phyloP scores from a whole-genome alignment of 2,329 filamentous ascomycete genomes.

The Helicocarpus griseus region DNA sequence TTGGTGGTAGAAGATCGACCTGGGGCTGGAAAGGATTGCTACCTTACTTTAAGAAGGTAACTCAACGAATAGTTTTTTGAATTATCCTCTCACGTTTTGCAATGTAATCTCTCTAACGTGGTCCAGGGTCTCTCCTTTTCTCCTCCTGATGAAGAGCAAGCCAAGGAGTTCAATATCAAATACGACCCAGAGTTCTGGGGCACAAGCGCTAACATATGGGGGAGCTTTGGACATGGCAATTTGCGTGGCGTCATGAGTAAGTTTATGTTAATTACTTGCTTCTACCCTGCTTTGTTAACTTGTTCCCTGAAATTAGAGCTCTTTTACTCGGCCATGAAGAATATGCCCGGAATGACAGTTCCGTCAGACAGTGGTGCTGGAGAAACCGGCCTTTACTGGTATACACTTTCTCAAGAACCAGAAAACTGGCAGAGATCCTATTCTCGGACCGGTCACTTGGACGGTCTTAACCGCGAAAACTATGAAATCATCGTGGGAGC shows the following conservation, averaged over 20 bases:
- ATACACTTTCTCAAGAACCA: not conserved
- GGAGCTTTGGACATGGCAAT: not conserved
- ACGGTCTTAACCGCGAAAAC: not conserved
- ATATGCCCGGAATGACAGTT: not conserved
- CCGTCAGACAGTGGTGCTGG: not conserved
- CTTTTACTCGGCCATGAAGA: not conserved
- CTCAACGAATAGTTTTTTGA: not conserved
- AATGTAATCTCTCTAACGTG: not conserved
- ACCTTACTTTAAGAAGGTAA: conserved; percentile 36
- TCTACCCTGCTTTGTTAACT: not conserved
- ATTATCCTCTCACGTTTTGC: not conserved
- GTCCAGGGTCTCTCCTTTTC: not conserved
- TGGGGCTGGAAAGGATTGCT: conserved; percentile 39
- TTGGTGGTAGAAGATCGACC: conserved; percentile 26
- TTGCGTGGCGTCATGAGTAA: conserved; percentile 3
- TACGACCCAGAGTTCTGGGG: conserved; percentile 3
- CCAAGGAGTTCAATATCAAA: conserved; percentile 1
- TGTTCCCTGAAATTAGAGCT: not conserved
- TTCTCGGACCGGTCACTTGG: not conserved
- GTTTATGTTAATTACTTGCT: not conserved
- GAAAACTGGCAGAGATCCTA: not conserved
- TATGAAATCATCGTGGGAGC: not conserved
- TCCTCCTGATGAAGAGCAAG: not conserved
- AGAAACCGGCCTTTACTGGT: not conserved
- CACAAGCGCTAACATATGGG: not conserved